These are phyloP conservation scores for Vitis cinerea DNA, from an alignment of 164 flowering plant genomes.

Conservation along the genomic window DNA sequence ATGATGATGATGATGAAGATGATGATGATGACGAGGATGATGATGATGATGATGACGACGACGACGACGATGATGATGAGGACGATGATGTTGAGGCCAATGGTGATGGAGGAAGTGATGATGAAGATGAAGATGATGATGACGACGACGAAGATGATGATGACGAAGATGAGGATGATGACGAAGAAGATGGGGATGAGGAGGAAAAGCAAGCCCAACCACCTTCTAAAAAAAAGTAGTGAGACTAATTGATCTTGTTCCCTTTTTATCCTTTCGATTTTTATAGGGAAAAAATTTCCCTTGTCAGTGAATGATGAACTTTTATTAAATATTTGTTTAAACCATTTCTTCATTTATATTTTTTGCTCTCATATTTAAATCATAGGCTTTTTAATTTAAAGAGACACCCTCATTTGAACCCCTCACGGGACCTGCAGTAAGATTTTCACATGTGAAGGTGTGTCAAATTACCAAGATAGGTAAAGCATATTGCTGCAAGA, in stretches of 20 bases:
- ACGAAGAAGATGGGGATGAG: slow-evolving; percentile 3
- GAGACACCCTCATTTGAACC: too few relatives aligned
- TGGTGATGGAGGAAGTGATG: slow-evolving; percentile 10
- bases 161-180: slow-evolving; percentile 6
- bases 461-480: too few relatives aligned
- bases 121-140: slow-evolving; percentile 10
- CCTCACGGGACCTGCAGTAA: too few relatives aligned
- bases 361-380: too few relatives aligned
- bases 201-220: slow-evolving; percentile 15
- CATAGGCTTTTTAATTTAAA: too few relatives aligned
- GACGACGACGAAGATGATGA: slow-evolving; percentile 2
- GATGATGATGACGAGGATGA: slow-evolving; percentile 11
- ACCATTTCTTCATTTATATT: too few relatives aligned
- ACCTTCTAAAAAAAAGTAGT: slow-evolving; percentile 15
- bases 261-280: neutral
- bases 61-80: slow-evolving; percentile 2
- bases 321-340: too few relatives aligned
- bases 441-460: too few relatives aligned
- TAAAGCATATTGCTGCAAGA: too few relatives aligned
- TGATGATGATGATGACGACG: slow-evolving; percentile 12
- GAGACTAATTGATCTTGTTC: neutral
- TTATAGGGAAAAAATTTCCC: too few relatives aligned
- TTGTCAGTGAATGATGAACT: too few relatives aligned
- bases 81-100: slow-evolving; percentile 5
- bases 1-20: slow-evolving; percentile 11